Percentiles rank a stretch among this genome's conserved stretches.
Conservation (phyloP, 208 protist genomes). For the Histomonas meleagridis region DNA sequence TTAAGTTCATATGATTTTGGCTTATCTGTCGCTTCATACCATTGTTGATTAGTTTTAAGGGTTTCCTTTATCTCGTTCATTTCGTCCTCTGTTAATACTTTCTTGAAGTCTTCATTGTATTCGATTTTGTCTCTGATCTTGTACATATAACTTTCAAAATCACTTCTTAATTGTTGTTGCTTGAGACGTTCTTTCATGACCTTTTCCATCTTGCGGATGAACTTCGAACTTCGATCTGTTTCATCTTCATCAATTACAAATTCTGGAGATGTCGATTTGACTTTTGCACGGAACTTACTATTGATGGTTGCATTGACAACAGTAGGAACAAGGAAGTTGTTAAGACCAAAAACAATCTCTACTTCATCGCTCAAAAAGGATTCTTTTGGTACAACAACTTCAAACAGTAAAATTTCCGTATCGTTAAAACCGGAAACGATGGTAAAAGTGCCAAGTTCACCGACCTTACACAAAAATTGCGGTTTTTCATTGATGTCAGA, state of each 20-base stretch:
- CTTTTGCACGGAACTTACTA: not conserved
- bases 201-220: not conserved
- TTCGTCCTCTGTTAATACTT: too few species aligned
- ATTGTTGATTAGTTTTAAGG: too few species aligned
- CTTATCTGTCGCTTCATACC: too few species aligned
- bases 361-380: too few species aligned
- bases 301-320: not conserved
- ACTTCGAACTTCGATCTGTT: not conserved
- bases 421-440: not conserved
- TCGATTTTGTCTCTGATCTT: not conserved
- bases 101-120: not conserved
- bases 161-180: not conserved
- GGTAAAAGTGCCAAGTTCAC: not conserved
- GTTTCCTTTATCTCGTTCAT: too few species aligned
- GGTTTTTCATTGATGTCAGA: not conserved
- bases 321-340: not conserved
- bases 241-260: not conserved
- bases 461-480: not conserved
- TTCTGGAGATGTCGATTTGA: not conserved
- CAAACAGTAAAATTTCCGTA: too few species aligned
- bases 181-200: not conserved
- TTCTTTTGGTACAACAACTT: too few species aligned
- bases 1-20: too few species aligned
- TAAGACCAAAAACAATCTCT: not conserved
- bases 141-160: not conserved